Evolutionary conservation across 805 yeast genomes (phyloP), one percentile per base, ranked within the genome.

Genomic region (Candida maesae): DNA sequence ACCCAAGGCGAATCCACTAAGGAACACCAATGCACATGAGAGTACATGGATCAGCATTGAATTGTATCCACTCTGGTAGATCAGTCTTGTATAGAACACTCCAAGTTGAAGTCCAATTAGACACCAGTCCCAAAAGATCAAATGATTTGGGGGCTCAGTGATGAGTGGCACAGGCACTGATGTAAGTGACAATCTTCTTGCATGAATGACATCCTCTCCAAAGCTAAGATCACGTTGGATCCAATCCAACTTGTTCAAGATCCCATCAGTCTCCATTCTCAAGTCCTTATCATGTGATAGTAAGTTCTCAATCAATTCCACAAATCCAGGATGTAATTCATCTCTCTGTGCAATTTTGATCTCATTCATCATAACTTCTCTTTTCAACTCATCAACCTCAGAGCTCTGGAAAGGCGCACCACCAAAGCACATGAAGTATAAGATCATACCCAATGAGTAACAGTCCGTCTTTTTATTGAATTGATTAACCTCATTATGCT

Each of bases 401-500:
- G 38, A 42, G 6, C 33, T 55, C 52, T 35, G 45, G 52, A 76
- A 88, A 0, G 96, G 96, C 30, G 88, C 64, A 26, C 60, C 63
- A 0, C 87, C 84, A 57, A 81, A 84, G 47, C 93, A 80, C 38
- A 88, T 58, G 56, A 74, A 86, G 56, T 84, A 79, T 39, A 86
- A 60, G n/a, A 87, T 82, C 79, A 89, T 74, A 0, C 96, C 96
- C 26, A 89, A 59, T 0, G 95, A 83, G 57, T 84, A 89, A 39
- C 86, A 72, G 60, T 89, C 96, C 20, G 95, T 79, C 28, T 78
- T 74, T 54, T 74, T 78, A 5, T 82, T 74, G 54, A 85, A 89
- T 29, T 84, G 74, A 2, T 57, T 36, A 3, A 37, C 7, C 9
- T 34, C 13, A 1, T 28, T 42, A 7, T 19, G 18, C 31, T 28